A percentile compares a stretch with the other conserved stretches of the same genome.
These are phyloP conservation scores for Tylopilus rubrobrunneus DNA, from an alignment of 768 basidiomycete species.

Conservation along the genomic window DNA sequence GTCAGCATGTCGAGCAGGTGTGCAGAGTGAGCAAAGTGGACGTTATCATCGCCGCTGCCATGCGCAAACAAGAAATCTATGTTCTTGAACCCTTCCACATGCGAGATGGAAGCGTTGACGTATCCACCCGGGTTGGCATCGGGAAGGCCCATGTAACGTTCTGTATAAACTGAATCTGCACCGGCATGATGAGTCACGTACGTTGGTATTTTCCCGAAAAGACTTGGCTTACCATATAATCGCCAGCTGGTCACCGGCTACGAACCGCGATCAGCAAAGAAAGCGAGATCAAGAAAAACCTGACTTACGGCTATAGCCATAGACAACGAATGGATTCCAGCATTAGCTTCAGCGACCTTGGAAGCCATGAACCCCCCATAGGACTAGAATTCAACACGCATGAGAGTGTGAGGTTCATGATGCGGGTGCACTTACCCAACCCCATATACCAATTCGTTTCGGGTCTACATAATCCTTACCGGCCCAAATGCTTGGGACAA, in stretches of 20 bases:
- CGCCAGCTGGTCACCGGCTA: conserved; percentile 88
- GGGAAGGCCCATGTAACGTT: conserved; percentile 93
- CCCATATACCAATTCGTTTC: conserved; percentile 92
- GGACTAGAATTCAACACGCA: conserved; percentile 46
- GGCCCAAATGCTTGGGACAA: conserved; percentile 64
- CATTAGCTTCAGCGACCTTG: conserved; percentile 88
- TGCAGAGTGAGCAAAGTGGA: conserved; percentile 90
- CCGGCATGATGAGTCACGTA: not conserved
- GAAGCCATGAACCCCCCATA: conserved; percentile 96
- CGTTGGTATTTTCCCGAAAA: not conserved
- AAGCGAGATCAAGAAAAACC: not conserved
- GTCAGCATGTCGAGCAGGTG: conserved; percentile 94
- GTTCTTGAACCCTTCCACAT: conserved; percentile 82
- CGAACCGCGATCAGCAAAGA: conserved; percentile 10
- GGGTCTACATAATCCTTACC: conserved; percentile 85
- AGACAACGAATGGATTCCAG: conserved; percentile 83
- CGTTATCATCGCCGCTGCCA: conserved; percentile 95
- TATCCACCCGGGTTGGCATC: conserved; percentile 81
- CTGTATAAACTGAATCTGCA: conserved; percentile 92
- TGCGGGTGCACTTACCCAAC: conserved; percentile 67
- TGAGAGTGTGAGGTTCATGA: not conserved
- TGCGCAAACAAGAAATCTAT: conserved; percentile 84
- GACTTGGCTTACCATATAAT: conserved; percentile 55
- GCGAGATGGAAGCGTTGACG: conserved; percentile 79
- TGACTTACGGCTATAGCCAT: conserved; percentile 83